A percentile compares a stretch with the other conserved stretches of the same genome.
Evolutionary conservation across 495 filamentous ascomycete species (phyloP).

Genomic region (Penicillium canariense): DNA sequence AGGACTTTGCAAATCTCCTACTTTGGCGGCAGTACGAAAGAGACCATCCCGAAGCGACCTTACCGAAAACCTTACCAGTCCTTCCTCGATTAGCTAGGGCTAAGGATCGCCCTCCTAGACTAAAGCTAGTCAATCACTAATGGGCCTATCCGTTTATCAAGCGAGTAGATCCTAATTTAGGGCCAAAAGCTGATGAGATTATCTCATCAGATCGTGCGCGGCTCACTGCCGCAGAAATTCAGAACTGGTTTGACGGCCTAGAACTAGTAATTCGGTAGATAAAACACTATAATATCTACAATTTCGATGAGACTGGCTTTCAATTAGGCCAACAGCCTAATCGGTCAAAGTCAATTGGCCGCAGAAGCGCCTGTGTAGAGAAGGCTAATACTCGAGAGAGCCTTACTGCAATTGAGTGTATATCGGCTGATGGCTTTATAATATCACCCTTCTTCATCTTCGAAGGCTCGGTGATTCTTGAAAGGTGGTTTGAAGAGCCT

Average conservation of each 20-base stretch:
- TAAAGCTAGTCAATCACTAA: not conserved
- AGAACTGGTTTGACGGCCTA: not conserved
- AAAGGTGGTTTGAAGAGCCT: not conserved
- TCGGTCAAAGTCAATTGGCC: not conserved
- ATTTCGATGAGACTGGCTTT: slow-evolving; percentile 4
- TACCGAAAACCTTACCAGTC: not conserved
- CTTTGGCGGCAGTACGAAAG: not conserved
- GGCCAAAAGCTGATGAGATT: not conserved
- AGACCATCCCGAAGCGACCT: not conserved
- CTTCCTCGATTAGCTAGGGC: not conserved
- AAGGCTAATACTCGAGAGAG: not conserved
- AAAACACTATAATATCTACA: not conserved
- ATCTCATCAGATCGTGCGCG: not conserved
- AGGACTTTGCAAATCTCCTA: not conserved
- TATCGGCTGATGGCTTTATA: not conserved
- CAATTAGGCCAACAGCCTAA: not conserved
- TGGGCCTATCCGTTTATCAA: not conserved
- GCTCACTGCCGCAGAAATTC: not conserved
- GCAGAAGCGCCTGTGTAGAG: not conserved
- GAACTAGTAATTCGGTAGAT: not conserved
- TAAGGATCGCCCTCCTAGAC: not conserved
- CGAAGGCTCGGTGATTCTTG: not conserved
- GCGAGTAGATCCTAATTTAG: not conserved
- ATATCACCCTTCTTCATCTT: not conserved
- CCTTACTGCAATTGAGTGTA: not conserved